Conservation (phyloP, 306 rosid species). For the Inga laurina region DNA sequence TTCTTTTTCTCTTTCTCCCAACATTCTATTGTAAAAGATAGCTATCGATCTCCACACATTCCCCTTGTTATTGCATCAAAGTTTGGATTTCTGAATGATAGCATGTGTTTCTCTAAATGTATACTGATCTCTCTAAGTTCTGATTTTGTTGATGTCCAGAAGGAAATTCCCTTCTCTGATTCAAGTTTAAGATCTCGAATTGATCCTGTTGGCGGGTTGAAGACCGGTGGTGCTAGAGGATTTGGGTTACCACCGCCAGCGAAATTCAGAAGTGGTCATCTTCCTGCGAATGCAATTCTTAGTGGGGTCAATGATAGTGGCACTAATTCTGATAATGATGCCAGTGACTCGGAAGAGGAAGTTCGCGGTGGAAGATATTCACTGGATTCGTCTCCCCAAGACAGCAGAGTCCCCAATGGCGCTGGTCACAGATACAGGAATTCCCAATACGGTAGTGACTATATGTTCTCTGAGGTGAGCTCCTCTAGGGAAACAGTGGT, state of each 20-base stretch:
- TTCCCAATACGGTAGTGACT: conserved; percentile 61
- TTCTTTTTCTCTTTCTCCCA: neutral
- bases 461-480: conserved; percentile 78
- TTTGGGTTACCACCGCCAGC: conserved; percentile 83
- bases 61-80: neutral
- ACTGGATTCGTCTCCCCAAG: conserved; percentile 81
- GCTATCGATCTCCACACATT: neutral
- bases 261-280: conserved; percentile 89
- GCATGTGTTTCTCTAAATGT: conserved; percentile 8
- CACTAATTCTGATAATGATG: conserved; percentile 72
- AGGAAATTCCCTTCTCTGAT: conserved; percentile 48
- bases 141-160: conserved; percentile 43
- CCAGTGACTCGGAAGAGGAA: conserved; percentile 70
- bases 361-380: conserved; percentile 77
- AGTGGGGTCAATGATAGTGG: conserved; percentile 50
- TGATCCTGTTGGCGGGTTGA: conserved; percentile 57
- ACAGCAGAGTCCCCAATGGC: conserved; percentile 47
- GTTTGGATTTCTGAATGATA: conserved; percentile 28
- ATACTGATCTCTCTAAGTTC: neutral
- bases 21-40: neutral
- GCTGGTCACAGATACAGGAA: conserved; percentile 47
- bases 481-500: conserved; percentile 84
- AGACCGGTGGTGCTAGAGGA: conserved; percentile 58
- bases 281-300: conserved; percentile 70
- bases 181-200: conserved; percentile 53